Evolutionary conservation across 2,329 filamentous ascomycete species (phyloP).

Genomic region (Aspergillus candidus): DNA sequence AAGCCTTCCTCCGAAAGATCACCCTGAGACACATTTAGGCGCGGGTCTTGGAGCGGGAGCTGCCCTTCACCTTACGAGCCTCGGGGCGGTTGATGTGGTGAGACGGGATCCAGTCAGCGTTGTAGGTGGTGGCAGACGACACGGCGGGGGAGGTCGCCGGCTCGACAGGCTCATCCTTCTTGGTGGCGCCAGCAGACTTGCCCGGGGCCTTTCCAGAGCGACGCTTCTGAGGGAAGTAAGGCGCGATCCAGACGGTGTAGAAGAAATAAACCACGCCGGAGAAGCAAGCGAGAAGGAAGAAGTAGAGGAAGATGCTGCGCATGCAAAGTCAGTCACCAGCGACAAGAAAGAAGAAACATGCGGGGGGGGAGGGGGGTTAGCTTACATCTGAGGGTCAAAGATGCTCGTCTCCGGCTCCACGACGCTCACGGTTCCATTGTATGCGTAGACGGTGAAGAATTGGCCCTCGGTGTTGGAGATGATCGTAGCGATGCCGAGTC

Average conservation of each 20-base stretch:
- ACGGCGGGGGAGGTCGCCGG: conserved; percentile 66
- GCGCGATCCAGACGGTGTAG: conserved; percentile 96
- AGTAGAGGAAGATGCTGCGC: conserved; percentile 87
- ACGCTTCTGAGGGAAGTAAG: conserved; percentile 83
- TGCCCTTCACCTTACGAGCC: conserved; percentile 55
- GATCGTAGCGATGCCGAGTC: conserved; percentile 69
- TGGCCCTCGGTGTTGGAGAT: conserved; percentile 60
- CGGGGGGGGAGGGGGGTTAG: conserved; percentile 9
- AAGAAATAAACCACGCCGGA: conserved; percentile 84
- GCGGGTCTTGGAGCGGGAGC: conserved; percentile 34
- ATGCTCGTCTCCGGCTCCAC: conserved; percentile 88
- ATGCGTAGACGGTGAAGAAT: conserved; percentile 71
- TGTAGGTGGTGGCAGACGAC: conserved; percentile 68
- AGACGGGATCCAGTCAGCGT: conserved; percentile 89
- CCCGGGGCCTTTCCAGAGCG: conserved; percentile 54
- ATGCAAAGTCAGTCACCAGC: conserved; percentile 11
- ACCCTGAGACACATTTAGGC: conserved; percentile 17
- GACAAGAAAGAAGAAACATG: not conserved
- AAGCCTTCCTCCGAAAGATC: not conserved
- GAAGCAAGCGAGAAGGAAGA: conserved; percentile 76
- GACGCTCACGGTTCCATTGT: conserved; percentile 75
- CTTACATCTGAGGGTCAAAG: conserved; percentile 93
- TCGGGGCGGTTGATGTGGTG: conserved; percentile 83
- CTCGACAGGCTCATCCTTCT: conserved; percentile 64
- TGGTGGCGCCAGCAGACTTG: conserved; percentile 55